Evolutionary conservation across 495 filamentous ascomycete genomes (phyloP).

Genomic region (Platismatia glauca): DNA sequence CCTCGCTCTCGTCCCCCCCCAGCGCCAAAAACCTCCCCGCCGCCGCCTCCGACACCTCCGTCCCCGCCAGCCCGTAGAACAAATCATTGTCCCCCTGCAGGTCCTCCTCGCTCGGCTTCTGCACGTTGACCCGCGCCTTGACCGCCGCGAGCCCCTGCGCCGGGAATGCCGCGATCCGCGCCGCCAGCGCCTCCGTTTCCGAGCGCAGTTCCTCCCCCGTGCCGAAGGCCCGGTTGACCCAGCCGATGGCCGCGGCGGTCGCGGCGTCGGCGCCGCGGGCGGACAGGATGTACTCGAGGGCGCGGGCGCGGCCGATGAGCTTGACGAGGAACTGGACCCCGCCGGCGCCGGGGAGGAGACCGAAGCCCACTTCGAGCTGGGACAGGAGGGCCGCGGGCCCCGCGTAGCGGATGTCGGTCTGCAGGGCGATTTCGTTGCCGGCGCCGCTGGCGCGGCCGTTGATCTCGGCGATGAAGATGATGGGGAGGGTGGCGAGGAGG

Average conservation of each 20-base stretch:
- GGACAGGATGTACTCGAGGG: conserved; percentile 13
- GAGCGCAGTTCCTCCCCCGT: not conserved
- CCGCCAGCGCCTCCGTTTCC: conserved; percentile 1
- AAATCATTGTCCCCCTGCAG: not conserved
- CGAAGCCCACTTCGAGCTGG: conserved; percentile 15
- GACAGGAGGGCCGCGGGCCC: conserved; percentile 21
- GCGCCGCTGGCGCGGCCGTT: conserved; percentile 24
- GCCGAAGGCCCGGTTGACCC: conserved; percentile 3
- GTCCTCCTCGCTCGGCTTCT: not conserved
- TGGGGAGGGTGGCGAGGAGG: conserved; percentile 17
- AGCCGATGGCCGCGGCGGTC: conserved; percentile 3
- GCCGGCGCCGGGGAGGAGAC: conserved; percentile 6
- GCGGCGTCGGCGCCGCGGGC: not conserved
- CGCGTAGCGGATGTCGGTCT: conserved; percentile 27
- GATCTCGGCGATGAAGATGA: conserved; percentile 27
- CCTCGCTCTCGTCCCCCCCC: not conserved
- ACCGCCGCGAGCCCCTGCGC: not conserved
- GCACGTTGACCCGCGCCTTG: conserved; percentile 3
- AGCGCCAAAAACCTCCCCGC: not conserved
- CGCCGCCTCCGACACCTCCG: not conserved
- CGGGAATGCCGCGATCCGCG: conserved; percentile 7
- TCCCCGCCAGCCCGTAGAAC: not conserved
- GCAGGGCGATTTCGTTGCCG: conserved; percentile 22
- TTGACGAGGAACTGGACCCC: conserved; percentile 2
- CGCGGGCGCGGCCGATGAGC: conserved; percentile 13